Evolutionary conservation across 164 flowering plant genomes (phyloP).

Genomic region (Tetracentron sinense): DNA sequence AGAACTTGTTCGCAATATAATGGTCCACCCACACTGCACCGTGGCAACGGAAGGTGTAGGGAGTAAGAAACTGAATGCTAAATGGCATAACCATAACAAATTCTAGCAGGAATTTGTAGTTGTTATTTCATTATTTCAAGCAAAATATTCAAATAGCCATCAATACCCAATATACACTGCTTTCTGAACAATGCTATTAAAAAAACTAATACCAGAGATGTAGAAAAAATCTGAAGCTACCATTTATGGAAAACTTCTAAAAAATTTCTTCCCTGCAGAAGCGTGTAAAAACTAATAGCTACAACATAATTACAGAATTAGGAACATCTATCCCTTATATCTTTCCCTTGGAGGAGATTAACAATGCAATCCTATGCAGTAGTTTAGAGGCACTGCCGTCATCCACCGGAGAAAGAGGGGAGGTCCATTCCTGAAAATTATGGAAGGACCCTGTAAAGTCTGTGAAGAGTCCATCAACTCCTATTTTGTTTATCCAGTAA

Average conservation of each 20-base stretch:
- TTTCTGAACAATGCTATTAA: not conserved
- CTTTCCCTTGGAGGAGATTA: slow-evolving; percentile 20
- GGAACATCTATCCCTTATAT: not conserved
- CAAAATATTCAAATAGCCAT: not conserved
- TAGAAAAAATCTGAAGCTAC: not conserved
- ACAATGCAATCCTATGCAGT: slow-evolving; percentile 43
- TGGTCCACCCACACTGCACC: too few species aligned
- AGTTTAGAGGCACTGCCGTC: slow-evolving; percentile 28
- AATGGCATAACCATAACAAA: not conserved
- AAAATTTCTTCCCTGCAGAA: not conserved
- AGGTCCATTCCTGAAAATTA: slow-evolving; percentile 59
- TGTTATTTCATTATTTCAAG: not conserved
- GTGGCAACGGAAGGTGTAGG: too few species aligned
- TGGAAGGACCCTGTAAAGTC: slow-evolving; percentile 94
- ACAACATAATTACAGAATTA: not conserved
- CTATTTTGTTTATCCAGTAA: slow-evolving; percentile 75
- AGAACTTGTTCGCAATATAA: too few species aligned
- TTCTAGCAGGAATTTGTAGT: not conserved
- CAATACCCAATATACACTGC: not conserved
- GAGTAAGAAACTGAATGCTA: too few species aligned
- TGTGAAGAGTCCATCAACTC: slow-evolving; percentile 91
- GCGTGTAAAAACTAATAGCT: not conserved
- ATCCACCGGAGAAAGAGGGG: slow-evolving; percentile 27
- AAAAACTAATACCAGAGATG: not conserved
- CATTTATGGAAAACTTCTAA: not conserved